Percentiles rank a stretch among this genome's conserved stretches.
These are phyloP conservation scores for Neoarthrinium moseri DNA, from an alignment of 2,329 filamentous ascomycete species.

Conservation along the genomic window DNA sequence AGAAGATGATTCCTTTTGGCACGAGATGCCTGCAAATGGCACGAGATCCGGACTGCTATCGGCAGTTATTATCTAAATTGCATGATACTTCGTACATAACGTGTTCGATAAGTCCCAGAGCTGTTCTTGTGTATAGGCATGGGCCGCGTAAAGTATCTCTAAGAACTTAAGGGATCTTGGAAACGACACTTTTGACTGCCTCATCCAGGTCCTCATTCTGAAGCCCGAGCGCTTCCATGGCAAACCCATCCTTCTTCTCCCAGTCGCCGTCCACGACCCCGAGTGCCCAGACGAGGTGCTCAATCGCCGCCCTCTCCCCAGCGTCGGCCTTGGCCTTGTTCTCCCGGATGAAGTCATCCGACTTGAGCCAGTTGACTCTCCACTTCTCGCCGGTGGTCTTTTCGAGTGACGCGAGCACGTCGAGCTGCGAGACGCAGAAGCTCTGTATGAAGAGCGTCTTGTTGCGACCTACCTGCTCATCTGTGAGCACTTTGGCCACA, in stretches of 20 bases:
- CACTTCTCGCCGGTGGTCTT: conserved; percentile 29
- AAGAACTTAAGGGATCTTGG: background rate
- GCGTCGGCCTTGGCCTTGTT: conserved; percentile 35
- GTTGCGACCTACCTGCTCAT: conserved; percentile 28
- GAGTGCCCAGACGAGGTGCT: conserved; percentile 49
- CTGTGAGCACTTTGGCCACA: conserved; percentile 29
- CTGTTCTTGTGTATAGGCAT: no score
- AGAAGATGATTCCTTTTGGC: no score
- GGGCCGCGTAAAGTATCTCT: no score
- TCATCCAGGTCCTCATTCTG: conserved; percentile 45
- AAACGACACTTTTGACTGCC: conserved; percentile 28
- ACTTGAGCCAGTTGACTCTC: conserved; percentile 30
- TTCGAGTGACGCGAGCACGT: conserved; percentile 32
- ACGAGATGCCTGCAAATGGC: no score
- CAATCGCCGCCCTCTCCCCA: conserved; percentile 36
- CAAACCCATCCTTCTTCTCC: conserved; percentile 41
- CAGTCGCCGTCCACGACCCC: conserved; percentile 48
- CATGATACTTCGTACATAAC: no score
- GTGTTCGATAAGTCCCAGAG: no score
- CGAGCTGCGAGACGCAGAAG: conserved; percentile 36
- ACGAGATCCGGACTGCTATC: no score
- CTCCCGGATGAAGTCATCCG: conserved; percentile 36
- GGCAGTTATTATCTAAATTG: no score
- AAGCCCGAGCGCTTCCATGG: conserved; percentile 45
- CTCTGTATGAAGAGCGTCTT: conserved; percentile 37